Conservation (phyloP, 192 early-diverging fungal species). For the Coemansia sp. region DNA sequence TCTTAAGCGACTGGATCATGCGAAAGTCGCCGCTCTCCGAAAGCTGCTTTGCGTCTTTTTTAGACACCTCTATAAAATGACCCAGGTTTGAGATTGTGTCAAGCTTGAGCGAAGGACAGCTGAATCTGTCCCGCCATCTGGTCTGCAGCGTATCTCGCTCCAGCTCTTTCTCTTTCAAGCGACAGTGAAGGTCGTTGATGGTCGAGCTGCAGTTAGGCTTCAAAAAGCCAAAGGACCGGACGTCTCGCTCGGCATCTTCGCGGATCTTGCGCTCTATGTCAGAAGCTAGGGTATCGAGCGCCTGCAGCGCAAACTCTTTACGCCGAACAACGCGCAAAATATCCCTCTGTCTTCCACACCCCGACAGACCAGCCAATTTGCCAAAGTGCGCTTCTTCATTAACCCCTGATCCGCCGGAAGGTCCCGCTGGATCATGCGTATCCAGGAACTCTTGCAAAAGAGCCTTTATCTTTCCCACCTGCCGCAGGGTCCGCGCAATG, state of each 20-base stretch:
- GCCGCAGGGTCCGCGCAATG: slow-evolving; percentile 58
- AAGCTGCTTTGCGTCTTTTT: slow-evolving; percentile 47
- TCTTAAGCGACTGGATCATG: slow-evolving; percentile 54
- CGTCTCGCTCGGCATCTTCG: slow-evolving; percentile 43
- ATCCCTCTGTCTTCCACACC: not conserved
- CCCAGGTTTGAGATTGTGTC: slow-evolving; percentile 42
- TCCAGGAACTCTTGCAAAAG: slow-evolving; percentile 37
- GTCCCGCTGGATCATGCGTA: not conserved
- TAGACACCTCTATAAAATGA: slow-evolving; percentile 58
- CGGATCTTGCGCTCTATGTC: slow-evolving; percentile 52
- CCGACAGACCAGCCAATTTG: not conserved
- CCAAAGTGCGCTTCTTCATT: not conserved
- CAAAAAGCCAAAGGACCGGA: slow-evolving; percentile 56
- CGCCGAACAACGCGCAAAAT: slow-evolving; percentile 19
- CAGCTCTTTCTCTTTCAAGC: slow-evolving; percentile 44
- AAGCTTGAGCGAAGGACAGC: slow-evolving; percentile 40
- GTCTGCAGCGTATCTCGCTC: slow-evolving; percentile 45
- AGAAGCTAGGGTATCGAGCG: slow-evolving; percentile 40
- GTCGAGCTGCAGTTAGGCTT: slow-evolving; percentile 42
- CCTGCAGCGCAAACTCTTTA: slow-evolving; percentile 39
- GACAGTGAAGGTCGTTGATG: slow-evolving; percentile 39
- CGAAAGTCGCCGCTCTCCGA: slow-evolving; percentile 23
- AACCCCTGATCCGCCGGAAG: not conserved
- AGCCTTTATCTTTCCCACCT: slow-evolving; percentile 45
- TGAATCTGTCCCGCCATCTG: slow-evolving; percentile 31